These are phyloP conservation scores for Vanderwaltozyma polyspora DNA, from an alignment of 805 yeast species.

Conservation along the genomic window DNA sequence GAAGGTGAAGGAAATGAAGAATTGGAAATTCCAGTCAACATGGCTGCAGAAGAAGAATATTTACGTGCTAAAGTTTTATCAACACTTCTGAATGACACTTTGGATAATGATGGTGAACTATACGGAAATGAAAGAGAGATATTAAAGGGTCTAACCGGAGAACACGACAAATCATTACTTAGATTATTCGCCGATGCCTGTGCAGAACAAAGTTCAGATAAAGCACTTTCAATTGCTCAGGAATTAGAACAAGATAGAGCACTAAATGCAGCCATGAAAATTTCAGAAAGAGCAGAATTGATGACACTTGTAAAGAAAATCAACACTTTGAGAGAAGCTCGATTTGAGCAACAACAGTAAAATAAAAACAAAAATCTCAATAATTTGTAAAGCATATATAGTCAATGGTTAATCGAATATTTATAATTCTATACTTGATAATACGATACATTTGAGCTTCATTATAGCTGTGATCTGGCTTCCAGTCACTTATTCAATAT, in stretches of 20 bases:
- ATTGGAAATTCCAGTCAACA: constrained; percentile 17
- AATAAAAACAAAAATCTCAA: not conserved
- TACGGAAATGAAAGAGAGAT: constrained; percentile 41
- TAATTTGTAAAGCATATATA: too few relatives aligned
- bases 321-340: constrained; percentile 39
- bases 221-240: constrained; percentile 59
- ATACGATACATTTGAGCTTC: too few relatives aligned
- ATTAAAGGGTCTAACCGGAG: constrained; percentile 40
- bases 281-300: constrained; percentile 64
- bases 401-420: too few relatives aligned
- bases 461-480: too few relatives aligned
- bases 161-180: constrained; percentile 67
- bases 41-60: constrained; percentile 50
- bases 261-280: constrained; percentile 69
- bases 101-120: constrained; percentile 33
- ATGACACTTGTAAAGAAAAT: constrained; percentile 42
- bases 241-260: constrained; percentile 71
- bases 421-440: too few relatives aligned
- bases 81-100: constrained; percentile 48
- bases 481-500: too few relatives aligned
- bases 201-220: constrained; percentile 47
- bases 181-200: constrained; percentile 68
- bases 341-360: constrained; percentile 18
- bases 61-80: constrained; percentile 51
- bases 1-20: constrained; percentile 17